phyloP scores from a whole-genome alignment of 441 rosid genomes.

The Gossypium gossypioides region DNA sequence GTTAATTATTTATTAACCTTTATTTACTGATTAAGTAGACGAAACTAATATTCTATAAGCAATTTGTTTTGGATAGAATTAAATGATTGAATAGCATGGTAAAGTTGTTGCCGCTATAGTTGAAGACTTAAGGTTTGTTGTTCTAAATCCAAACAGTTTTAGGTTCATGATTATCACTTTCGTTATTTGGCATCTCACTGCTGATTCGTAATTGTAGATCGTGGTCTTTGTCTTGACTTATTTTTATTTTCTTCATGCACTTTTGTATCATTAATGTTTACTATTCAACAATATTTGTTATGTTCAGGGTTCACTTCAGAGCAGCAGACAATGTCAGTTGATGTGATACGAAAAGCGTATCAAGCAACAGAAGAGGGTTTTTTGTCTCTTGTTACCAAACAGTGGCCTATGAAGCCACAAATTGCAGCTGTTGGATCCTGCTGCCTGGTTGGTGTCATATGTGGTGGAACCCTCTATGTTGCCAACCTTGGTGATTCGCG shows the following conservation, averaged over 20 bases:
- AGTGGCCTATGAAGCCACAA: constrained; percentile 71
- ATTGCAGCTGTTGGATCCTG: constrained; percentile 97
- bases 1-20: background rate
- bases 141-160: background rate
- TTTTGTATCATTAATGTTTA: background rate
- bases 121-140: background rate
- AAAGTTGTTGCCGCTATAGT: background rate
- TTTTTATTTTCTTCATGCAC: background rate
- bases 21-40: background rate
- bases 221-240: background rate
- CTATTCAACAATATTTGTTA: constrained; percentile 16
- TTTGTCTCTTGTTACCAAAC: constrained; percentile 57
- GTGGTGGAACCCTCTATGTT: constrained; percentile 65
- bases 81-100: background rate
- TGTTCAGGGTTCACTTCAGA: constrained; percentile 57
- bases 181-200: background rate
- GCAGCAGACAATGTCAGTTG: constrained; percentile 70
- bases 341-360: constrained; percentile 69
- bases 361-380: constrained; percentile 96
- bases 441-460: constrained; percentile 74
- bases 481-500: constrained; percentile 92
- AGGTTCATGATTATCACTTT: background rate
- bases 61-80: background rate
- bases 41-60: background rate
- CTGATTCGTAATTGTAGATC: background rate